phyloP scores from a whole-genome alignment of 768 basidiomycete genomes.

The Leucocoprinus sp. region DNA sequence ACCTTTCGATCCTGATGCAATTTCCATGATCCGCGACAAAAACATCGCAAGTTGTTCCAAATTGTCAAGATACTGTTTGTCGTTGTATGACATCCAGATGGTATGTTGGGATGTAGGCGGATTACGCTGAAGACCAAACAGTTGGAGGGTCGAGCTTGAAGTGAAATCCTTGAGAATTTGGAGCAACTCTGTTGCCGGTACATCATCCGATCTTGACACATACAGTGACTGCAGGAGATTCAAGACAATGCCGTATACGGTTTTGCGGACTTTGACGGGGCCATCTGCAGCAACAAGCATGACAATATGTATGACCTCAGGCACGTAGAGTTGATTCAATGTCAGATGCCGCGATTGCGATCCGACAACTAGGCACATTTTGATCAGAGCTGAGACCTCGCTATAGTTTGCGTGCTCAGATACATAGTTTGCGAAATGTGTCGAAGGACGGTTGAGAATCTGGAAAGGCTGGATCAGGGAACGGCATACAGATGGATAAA shows the following conservation, averaged over 20 bases:
- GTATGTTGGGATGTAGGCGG: constrained; percentile 64
- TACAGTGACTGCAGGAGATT: constrained; percentile 77
- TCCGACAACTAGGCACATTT: constrained; percentile 65
- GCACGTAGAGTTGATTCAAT: constrained; percentile 70
- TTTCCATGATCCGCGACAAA: constrained; percentile 54
- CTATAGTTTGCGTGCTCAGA: constrained; percentile 70
- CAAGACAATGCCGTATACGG: constrained; percentile 74
- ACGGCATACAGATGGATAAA: background rate
- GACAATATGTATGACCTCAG: constrained; percentile 76
- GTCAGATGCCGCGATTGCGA: constrained; percentile 56
- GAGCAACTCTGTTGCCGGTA: constrained; percentile 51
- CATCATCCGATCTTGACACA: constrained; percentile 49
- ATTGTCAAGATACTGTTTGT: constrained; percentile 48
- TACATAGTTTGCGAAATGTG: constrained; percentile 53
- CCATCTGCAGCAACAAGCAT: constrained; percentile 74
- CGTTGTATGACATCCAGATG: constrained; percentile 45
- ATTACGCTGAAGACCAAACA: constrained; percentile 67
- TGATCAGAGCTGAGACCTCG: constrained; percentile 73
- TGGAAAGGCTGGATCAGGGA: constrained; percentile 17
- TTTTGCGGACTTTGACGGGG: constrained; percentile 63
- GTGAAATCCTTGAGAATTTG: constrained; percentile 55
- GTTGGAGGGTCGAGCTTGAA: constrained; percentile 44
- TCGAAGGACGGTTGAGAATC: constrained; percentile 68
- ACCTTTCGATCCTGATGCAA: constrained; percentile 67
- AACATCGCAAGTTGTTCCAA: constrained; percentile 61